These are phyloP conservation scores for Metschnikowia shivogae DNA, from an alignment of 805 yeast species.

Conservation along the genomic window DNA sequence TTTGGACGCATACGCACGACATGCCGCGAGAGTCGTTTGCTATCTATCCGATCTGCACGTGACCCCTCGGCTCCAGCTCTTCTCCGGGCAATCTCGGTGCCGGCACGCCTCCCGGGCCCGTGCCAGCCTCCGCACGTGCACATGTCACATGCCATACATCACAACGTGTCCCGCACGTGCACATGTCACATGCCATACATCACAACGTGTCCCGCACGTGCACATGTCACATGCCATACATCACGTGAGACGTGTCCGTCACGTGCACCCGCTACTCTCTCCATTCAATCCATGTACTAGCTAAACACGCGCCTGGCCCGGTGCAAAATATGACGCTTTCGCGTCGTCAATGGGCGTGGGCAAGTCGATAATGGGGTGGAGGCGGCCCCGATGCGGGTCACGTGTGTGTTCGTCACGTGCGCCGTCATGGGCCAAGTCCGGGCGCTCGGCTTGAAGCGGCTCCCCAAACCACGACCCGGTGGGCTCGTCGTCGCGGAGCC, in stretches of 20 bases:
- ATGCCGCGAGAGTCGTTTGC: too few relatives aligned
- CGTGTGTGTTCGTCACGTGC: neutral
- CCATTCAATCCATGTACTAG: neutral
- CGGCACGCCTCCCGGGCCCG: too few relatives aligned
- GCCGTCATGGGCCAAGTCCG: neutral
- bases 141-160: neutral
- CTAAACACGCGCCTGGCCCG: slow-evolving; percentile 6
- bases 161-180: neutral
- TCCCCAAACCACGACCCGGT: neutral
- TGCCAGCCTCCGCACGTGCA: too few relatives aligned
- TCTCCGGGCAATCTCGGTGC: neutral
- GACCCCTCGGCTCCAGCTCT: neutral
- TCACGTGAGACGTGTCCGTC: neutral
- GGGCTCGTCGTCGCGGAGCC: slow-evolving; percentile 3
- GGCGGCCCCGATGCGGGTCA: slow-evolving; percentile 4
- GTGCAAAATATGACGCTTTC: slow-evolving; percentile 6
- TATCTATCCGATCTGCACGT: too few relatives aligned
- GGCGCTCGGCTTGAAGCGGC: slow-evolving; percentile 2
- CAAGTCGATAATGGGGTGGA: slow-evolving; percentile 23
- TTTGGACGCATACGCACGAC: too few relatives aligned
- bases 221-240: too few relatives aligned
- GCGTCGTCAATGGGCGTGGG: slow-evolving; percentile 26
- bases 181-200: too few relatives aligned
- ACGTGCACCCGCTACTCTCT: too few relatives aligned
- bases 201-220: too few relatives aligned